Base-by-base conservation (phyloP, 768 basidiomycete species). In the Macrolepiota fuliginosa region DNA sequence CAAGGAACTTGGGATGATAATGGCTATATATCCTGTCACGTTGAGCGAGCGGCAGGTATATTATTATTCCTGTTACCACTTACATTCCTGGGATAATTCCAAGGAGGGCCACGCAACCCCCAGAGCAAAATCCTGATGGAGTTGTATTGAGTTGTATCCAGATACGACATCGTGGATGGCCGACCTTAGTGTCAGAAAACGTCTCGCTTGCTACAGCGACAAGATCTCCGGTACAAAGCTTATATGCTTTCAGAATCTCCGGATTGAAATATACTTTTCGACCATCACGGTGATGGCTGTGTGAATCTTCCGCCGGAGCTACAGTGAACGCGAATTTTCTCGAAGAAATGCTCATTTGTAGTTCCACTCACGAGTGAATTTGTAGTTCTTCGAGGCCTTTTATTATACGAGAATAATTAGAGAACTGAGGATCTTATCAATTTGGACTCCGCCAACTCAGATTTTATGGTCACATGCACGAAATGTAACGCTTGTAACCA, bases 51-150 rank as follows among this genome's bases (percentile, higher is more conserved):
- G 22, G 32, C 27, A 62, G 42, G 55, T 37, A 25, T 29, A 53
- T 62, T 61, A 62, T 63, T 53, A 63, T 68, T 58, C 60, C 55
- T 61, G 29, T 56, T 52, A 19, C 58, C 62, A 79, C 86, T 68
- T 71, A 89, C 91, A 76, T 63, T 85, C 82, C 55, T 78, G 79
- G 27, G 84, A 69, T 58, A 87, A 57, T 7, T 90, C 88, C 49
- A 80, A 67, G 40, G 87, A 89, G n/a, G 91, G 90, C 91, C 91
- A 93, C 66, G 83, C 81, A 50, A 86, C 74, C 4, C 91, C 92
- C 56, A 92, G 76, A 12, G 87, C 83, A 71, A 87, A 87, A 47
- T 78, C 73, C 88, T 89, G 42, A 54, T 49, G 6, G 40, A 37
- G n/a, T 15, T 2, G 6, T n/a, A 19, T 50, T 49, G 22, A 58